phyloP scores from a whole-genome alignment of 106 monocot species.

The Dioscorea dumetorum region DNA sequence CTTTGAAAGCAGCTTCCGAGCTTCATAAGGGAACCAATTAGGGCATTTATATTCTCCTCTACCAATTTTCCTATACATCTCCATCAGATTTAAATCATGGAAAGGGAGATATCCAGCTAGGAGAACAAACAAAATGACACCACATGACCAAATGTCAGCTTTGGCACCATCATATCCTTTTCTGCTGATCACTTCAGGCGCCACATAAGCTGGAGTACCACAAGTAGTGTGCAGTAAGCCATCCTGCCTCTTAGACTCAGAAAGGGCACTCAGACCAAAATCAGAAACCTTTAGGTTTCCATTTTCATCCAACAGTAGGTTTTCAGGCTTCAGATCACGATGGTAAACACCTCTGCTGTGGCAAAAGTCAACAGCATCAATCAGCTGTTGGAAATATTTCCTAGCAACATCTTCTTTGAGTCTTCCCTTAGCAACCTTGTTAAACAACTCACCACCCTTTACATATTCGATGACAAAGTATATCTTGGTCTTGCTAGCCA shows the following conservation, averaged over 20 bases:
- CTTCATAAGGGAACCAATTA: conserved; percentile 48
- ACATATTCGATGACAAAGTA: conserved; percentile 48
- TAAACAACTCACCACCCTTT: conserved; percentile 61
- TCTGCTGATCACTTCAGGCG: conserved; percentile 43
- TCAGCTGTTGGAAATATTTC: conserved; percentile 58
- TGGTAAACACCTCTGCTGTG: conserved; percentile 61
- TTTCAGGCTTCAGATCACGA: conserved; percentile 60
- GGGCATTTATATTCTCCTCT: conserved; percentile 47
- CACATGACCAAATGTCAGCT: conserved; percentile 61
- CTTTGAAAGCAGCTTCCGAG: conserved; percentile 30
- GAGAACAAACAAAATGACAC: conserved; percentile 51
- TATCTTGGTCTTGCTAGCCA: conserved; percentile 36
- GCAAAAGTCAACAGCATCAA: conserved; percentile 54
- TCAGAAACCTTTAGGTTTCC: conserved; percentile 58
- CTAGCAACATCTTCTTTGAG: conserved; percentile 51
- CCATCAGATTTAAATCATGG: conserved; percentile 51
- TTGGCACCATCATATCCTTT: conserved; percentile 38
- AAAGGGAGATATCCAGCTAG: conserved; percentile 60
- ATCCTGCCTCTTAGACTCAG: conserved; percentile 49
- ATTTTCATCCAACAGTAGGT: conserved; percentile 48
- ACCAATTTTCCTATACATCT: conserved; percentile 59
- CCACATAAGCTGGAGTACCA: conserved; percentile 64
- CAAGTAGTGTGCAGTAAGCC: conserved; percentile 66
- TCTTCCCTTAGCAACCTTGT: conserved; percentile 43
- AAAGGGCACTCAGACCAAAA: conserved; percentile 62